Conservation (phyloP, 306 rosid genomes). For the Elaeagnus macrophylla region DNA sequence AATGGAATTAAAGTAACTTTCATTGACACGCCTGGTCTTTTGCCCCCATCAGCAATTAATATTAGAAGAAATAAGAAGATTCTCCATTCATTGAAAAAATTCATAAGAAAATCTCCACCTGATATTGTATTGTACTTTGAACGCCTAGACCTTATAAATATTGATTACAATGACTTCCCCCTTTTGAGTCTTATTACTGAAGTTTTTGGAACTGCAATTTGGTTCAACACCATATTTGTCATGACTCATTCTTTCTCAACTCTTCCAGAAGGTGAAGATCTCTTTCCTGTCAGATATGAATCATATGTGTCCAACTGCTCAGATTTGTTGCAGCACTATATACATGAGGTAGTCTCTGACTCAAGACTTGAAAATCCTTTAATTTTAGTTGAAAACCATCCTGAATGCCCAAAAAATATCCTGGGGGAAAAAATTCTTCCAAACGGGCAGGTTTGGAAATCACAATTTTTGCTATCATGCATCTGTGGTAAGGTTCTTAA, state of each 20-base stretch:
- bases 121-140: conserved; percentile 85
- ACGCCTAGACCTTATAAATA: conserved; percentile 63
- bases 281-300: conserved; percentile 55
- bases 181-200: conserved; percentile 68
- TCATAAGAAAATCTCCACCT: conserved; percentile 75
- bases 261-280: conserved; percentile 74
- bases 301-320: conserved; percentile 51
- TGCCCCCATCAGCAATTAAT: conserved; percentile 47
- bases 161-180: conserved; percentile 39
- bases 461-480: conserved; percentile 67
- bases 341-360: conserved; percentile 77
- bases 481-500: conserved; percentile 74
- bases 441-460: conserved; percentile 92
- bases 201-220: conserved; percentile 75
- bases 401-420: conserved; percentile 54
- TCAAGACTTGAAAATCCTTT: conserved; percentile 77
- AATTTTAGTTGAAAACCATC: conserved; percentile 91
- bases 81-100: conserved; percentile 67
- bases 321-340: conserved; percentile 56
- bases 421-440: conserved; percentile 89
- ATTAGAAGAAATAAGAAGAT: conserved; percentile 72
- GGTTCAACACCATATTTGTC: conserved; percentile 89
- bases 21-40: conserved; percentile 91
- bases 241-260: conserved; percentile 85
- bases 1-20: conserved; percentile 61